Percentiles rank a stretch among this genome's conserved stretches.
phyloP scores from a whole-genome alignment of 2,329 filamentous ascomycete species.

The Coniochaeta sp. region DNA sequence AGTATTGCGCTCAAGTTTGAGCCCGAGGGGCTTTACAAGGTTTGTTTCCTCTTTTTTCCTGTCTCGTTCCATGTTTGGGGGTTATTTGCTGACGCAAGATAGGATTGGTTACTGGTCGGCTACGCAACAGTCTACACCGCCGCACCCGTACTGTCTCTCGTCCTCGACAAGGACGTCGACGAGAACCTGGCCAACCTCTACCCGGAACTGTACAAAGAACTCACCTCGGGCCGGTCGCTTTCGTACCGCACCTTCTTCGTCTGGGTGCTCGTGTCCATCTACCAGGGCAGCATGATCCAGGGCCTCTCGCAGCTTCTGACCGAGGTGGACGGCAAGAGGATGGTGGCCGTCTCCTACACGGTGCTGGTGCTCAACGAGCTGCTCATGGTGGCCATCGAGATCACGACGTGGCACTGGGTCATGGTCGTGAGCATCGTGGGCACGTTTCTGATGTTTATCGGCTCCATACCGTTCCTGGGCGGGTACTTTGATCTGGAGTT shows the following conservation, averaged over 20 bases:
- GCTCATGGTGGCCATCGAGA: slow-evolving; percentile 92
- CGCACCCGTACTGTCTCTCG: slow-evolving; percentile 82
- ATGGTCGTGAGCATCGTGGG: slow-evolving; percentile 83
- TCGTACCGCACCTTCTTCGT: slow-evolving; percentile 94
- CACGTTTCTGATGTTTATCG: slow-evolving; percentile 74
- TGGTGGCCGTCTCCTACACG: slow-evolving; percentile 89
- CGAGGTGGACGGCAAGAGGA: slow-evolving; percentile 61
- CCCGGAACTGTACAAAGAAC: slow-evolving; percentile 93
- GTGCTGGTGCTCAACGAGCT: slow-evolving; percentile 90
- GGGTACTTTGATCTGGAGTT: slow-evolving; percentile 84
- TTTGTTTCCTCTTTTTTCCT: slow-evolving; percentile 16
- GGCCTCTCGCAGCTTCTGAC: slow-evolving; percentile 86
- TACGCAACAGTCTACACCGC: slow-evolving; percentile 97
- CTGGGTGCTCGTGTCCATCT: slow-evolving; percentile 92
- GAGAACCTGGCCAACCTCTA: slow-evolving; percentile 91
- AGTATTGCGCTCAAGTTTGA: slow-evolving; percentile 89
- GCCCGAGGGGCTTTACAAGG: slow-evolving; percentile 85
- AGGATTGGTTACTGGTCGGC: slow-evolving; percentile 92
- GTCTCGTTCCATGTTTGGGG: not conserved
- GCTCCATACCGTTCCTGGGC: slow-evolving; percentile 76
- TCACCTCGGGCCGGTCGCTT: slow-evolving; percentile 80
- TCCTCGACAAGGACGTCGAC: slow-evolving; percentile 91
- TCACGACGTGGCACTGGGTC: slow-evolving; percentile 92
- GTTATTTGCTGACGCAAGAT: not conserved
- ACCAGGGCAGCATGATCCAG: slow-evolving; percentile 93